phyloP scores from a whole-genome alignment of 1,284 basidiomycete species.

The Fistulina hepatica region DNA sequence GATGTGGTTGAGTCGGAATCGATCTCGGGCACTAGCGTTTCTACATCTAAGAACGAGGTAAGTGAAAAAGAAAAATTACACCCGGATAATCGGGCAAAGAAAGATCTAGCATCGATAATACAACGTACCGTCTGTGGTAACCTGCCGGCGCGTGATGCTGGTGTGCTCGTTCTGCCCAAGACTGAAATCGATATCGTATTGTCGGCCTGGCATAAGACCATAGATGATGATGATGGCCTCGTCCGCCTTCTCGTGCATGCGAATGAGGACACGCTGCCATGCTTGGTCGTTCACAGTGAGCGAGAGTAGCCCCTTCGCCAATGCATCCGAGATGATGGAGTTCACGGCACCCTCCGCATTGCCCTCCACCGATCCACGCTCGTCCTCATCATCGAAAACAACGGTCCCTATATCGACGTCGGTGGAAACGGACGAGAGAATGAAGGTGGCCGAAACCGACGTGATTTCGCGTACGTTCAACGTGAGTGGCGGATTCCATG shows the following conservation, averaged over 20 bases:
- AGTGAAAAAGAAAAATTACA: neutral
- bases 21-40: neutral
- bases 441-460: conserved; percentile 70
- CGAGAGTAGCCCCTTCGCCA: conserved; percentile 53
- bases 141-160: conserved; percentile 41
- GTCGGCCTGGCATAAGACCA: conserved; percentile 66
- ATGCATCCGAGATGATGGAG: conserved; percentile 49
- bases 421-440: conserved; percentile 47
- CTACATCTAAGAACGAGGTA: neutral
- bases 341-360: conserved; percentile 29
- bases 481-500: conserved; percentile 58
- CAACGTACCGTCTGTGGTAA: conserved; percentile 46
- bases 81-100: conserved; percentile 5
- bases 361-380: conserved; percentile 30
- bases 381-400: conserved; percentile 30
- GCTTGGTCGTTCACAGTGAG: conserved; percentile 66
- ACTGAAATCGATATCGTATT: conserved; percentile 70
- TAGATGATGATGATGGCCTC: conserved; percentile 76
- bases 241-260: conserved; percentile 63
- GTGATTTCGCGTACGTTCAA: conserved; percentile 67
- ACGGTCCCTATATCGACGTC: conserved; percentile 16
- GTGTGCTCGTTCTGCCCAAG: conserved; percentile 52
- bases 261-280: conserved; percentile 67
- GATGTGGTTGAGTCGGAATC: conserved; percentile 2
- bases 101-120: conserved; percentile 1